Evolutionary conservation across 192 early-diverging fungal species (phyloP).

Genomic region (Jimgerdemannia flammicorona): DNA sequence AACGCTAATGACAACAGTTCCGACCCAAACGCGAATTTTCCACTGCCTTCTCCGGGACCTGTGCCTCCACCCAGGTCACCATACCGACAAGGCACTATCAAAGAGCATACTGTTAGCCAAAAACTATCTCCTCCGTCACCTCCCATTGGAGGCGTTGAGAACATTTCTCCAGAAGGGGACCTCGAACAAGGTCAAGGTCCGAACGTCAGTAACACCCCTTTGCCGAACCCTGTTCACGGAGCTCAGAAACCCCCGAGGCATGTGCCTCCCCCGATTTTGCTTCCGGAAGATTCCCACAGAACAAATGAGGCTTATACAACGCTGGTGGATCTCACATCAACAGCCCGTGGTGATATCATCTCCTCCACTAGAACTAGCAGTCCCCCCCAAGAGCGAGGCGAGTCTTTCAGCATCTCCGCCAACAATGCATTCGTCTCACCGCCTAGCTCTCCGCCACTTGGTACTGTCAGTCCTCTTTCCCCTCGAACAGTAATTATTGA

Average conservation of each 20-base stretch:
- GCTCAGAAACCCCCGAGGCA: neutral
- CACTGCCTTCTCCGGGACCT: neutral
- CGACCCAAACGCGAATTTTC: neutral
- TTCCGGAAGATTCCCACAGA: neutral
- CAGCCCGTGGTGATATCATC: neutral
- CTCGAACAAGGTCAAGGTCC: neutral
- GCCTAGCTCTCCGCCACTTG: constrained; percentile 5
- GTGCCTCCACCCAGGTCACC: constrained; percentile 25
- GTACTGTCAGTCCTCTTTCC: constrained; percentile 1
- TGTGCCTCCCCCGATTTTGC: neutral
- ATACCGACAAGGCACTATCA: constrained; percentile 17
- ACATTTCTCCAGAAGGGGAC: neutral
- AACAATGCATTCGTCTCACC: neutral
- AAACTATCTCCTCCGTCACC: neutral
- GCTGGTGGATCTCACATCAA: neutral
- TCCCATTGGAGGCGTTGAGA: neutral
- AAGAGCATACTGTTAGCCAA: constrained; percentile 5
- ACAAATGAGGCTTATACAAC: neutral
- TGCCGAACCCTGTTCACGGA: neutral
- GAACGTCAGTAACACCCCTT: neutral
- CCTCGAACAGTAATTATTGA: constrained; percentile 11
- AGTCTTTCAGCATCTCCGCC: neutral
- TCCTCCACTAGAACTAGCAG: neutral
- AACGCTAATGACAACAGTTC: neutral
- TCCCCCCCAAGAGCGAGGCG: neutral